Percentiles rank a stretch among this genome's conserved stretches.
Conservation (phyloP, 2,329 filamentous ascomycete species). For the Aspergillus thermomutatus region DNA sequence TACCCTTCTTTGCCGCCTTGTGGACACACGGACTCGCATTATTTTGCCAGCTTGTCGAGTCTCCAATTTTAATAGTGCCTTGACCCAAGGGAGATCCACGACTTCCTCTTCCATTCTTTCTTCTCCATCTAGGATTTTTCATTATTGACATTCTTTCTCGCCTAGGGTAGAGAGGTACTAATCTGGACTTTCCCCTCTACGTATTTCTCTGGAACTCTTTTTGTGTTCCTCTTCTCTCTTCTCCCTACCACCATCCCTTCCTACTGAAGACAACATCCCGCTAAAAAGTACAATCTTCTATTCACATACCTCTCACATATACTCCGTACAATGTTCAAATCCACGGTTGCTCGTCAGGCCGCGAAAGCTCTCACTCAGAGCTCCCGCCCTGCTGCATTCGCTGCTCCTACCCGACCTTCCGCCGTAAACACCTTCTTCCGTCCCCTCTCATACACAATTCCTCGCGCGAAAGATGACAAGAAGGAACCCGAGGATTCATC, state of each 20-base stretch:
- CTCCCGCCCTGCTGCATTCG: slow-evolving; percentile 17
- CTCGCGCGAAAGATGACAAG: slow-evolving; percentile 21
- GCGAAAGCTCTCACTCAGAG: slow-evolving; percentile 19
- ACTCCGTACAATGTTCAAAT: slow-evolving; percentile 32
- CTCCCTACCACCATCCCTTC: not conserved
- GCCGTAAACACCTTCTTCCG: slow-evolving; percentile 19
- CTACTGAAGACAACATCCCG: not conserved
- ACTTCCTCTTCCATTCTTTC: too few species aligned
- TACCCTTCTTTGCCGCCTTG: not conserved
- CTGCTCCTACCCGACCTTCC: slow-evolving; percentile 11
- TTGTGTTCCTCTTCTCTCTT: not conserved
- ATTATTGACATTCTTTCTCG: not conserved
- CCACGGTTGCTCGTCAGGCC: slow-evolving; percentile 24
- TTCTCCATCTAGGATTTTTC: not conserved
- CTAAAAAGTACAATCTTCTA: not conserved
- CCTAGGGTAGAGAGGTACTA: not conserved
- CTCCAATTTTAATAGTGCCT: too few species aligned
- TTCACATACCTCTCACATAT: not conserved
- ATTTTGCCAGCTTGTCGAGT: too few species aligned
- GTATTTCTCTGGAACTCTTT: not conserved
- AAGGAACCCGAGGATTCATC: slow-evolving; percentile 27
- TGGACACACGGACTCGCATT: too few species aligned
- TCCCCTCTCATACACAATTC: slow-evolving; percentile 28
- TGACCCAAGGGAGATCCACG: too few species aligned
- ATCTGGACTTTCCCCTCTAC: not conserved